A percentile compares a stretch with the other conserved stretches of the same genome.
Evolutionary conservation across 2,329 filamentous ascomycete species (phyloP).

Genomic region (Mollisiaceae sp.): DNA sequence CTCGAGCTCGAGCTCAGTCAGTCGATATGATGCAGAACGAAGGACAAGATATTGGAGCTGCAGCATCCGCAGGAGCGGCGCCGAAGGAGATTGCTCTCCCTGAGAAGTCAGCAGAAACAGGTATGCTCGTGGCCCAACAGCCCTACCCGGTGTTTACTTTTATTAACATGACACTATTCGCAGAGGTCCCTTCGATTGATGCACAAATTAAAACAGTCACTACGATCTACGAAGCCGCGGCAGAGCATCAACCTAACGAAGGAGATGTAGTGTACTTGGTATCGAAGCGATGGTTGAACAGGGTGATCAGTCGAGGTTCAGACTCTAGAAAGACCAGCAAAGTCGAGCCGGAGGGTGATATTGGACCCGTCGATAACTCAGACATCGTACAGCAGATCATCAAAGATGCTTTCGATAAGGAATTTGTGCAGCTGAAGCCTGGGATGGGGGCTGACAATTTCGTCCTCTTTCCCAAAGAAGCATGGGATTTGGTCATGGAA

Average conservation of each 20-base stretch:
- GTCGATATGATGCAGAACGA: conserved; percentile 36
- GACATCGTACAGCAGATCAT: conserved; percentile 73
- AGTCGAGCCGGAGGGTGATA: conserved; percentile 60
- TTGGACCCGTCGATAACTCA: conserved; percentile 84
- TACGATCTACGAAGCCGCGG: conserved; percentile 59
- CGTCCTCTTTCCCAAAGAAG: conserved; percentile 76
- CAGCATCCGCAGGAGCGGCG: background rate
- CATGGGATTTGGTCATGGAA: conserved; percentile 79
- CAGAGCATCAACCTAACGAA: conserved; percentile 60
- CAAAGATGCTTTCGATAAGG: conserved; percentile 52
- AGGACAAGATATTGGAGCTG: conserved; percentile 11
- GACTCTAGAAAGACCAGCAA: conserved; percentile 64
- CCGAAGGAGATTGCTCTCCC: background rate
- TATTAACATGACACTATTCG: background rate
- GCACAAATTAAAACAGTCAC: conserved; percentile 78
- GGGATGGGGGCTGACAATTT: conserved; percentile 74
- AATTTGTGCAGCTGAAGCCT: conserved; percentile 76
- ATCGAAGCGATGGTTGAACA: conserved; percentile 78
- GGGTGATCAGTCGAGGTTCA: conserved; percentile 69
- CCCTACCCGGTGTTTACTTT: too few species aligned
- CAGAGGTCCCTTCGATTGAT: conserved; percentile 56
- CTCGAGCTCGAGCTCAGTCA: conserved; percentile 28
- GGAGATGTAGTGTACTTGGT: conserved; percentile 80
- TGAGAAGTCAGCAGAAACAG: conserved; percentile 17
- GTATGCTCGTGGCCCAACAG: conserved; percentile 5